Percentiles rank a stretch among this genome's conserved stretches.
Conservation (phyloP, 2,329 filamentous ascomycete species). For the Talaromyces sp. region DNA sequence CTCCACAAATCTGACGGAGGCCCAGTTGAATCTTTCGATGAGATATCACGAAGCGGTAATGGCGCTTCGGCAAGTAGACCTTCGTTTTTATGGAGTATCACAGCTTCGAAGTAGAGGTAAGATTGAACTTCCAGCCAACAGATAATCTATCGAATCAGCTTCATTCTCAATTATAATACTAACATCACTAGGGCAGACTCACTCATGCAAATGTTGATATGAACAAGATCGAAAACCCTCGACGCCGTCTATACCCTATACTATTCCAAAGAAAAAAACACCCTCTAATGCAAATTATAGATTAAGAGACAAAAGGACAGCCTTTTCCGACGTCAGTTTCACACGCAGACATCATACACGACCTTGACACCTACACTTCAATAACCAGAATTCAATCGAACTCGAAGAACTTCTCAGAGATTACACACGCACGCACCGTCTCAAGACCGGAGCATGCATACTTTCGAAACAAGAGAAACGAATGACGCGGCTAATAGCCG, state of each 20-base stretch:
- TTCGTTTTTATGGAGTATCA: not conserved
- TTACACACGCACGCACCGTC: not conserved
- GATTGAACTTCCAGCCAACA: not conserved
- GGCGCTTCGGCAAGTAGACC: not conserved
- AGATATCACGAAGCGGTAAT: not conserved
- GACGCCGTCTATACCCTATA: conserved; percentile 12
- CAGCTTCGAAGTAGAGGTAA: not conserved
- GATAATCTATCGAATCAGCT: not conserved
- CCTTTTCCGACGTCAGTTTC: not conserved
- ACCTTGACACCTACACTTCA: not conserved
- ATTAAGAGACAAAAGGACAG: not conserved
- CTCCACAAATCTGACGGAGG: not conserved
- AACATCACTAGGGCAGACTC: not conserved
- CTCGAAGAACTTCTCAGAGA: not conserved
- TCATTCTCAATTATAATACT: not conserved
- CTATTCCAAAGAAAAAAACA: not conserved
- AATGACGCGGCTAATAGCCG: conserved; percentile 12
- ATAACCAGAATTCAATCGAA: not conserved
- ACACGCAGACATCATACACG: not conserved
- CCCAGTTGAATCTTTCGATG: not conserved
- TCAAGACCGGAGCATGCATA: not conserved
- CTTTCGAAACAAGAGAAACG: not conserved
- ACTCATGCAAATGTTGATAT: conserved; percentile 1
- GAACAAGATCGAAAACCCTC: not conserved
- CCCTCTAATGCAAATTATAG: conserved; percentile 12